phyloP scores from a whole-genome alignment of 2,329 filamentous ascomycete species.

The Sphaerulina vaccinii region DNA sequence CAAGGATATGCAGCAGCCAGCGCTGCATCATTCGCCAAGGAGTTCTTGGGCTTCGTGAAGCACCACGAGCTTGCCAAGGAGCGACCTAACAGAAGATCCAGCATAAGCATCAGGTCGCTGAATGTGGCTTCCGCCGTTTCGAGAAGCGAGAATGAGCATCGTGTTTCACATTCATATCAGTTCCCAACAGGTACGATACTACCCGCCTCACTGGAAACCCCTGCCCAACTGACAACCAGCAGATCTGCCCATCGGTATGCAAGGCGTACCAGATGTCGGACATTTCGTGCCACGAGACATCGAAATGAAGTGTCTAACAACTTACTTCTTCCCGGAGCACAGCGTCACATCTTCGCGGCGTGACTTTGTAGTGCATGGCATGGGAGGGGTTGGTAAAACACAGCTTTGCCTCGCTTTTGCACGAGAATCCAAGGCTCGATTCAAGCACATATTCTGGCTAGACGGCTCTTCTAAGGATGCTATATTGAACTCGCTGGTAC shows the following conservation, averaged over 20 bases:
- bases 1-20: slow-evolving; percentile 25
- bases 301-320: background rate
- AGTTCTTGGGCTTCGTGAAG: slow-evolving; percentile 13
- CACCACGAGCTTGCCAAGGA: background rate
- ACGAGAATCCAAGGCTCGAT: slow-evolving; percentile 15
- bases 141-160: no score
- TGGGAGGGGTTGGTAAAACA: slow-evolving; percentile 36
- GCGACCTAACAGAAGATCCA: background rate
- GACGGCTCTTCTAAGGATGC: slow-evolving; percentile 35
- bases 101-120: background rate
- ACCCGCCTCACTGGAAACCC: no score
- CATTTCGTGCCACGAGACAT: background rate
- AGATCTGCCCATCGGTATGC: no score
- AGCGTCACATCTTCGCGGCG: slow-evolving; percentile 9
- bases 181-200: no score
- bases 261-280: no score
- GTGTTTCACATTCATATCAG: no score
- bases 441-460: slow-evolving; percentile 38
- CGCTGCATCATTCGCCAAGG: slow-evolving; percentile 27
- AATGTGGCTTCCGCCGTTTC: no score
- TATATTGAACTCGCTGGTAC: slow-evolving; percentile 29
- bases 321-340: background rate
- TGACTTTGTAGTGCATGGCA: slow-evolving; percentile 32
- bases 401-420: slow-evolving; percentile 22
- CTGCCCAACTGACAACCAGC: no score